A percentile compares a stretch with the other conserved stretches of the same genome.
These are phyloP conservation scores for Pisolithus sp. DNA, from an alignment of 768 basidiomycete genomes.

Conservation along the genomic window DNA sequence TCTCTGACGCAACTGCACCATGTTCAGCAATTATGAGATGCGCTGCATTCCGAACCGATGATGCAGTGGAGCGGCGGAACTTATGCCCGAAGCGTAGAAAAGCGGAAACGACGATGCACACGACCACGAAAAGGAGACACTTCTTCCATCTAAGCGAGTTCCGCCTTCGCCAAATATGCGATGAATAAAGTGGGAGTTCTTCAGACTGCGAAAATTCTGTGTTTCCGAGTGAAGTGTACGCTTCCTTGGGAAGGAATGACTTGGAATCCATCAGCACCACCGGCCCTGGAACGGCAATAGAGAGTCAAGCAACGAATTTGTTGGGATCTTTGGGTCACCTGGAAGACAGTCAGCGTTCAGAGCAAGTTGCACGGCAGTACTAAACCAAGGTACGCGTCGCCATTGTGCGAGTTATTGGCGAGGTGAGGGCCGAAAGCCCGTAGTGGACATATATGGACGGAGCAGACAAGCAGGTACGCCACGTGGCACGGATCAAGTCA, in stretches of 20 bases:
- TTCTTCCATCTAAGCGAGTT: conserved; percentile 9
- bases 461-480: not conserved
- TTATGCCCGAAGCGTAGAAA: conserved; percentile 1
- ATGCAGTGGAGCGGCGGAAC: not conserved
- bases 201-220: conserved; percentile 1
- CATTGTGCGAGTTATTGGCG: too few relatives aligned
- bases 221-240: not conserved
- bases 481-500: not conserved
- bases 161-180: not conserved
- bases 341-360: not conserved
- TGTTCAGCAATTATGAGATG: conserved; percentile 56
- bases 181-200: conserved; percentile 15
- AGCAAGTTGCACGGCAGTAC: too few relatives aligned
- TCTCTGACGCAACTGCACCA: conserved; percentile 89
- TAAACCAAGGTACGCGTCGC: too few relatives aligned
- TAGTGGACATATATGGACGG: too few relatives aligned
- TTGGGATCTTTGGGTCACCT: not conserved
- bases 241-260: conserved; percentile 4
- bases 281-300: not conserved
- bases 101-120: conserved; percentile 10
- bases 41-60: conserved; percentile 39
- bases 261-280: not conserved
- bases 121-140: conserved; percentile 3
- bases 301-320: not conserved
- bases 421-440: too few relatives aligned